Base-by-base conservation (phyloP, 2,329 filamentous ascomycete species). In the Exophiala oligosperma region DNA sequence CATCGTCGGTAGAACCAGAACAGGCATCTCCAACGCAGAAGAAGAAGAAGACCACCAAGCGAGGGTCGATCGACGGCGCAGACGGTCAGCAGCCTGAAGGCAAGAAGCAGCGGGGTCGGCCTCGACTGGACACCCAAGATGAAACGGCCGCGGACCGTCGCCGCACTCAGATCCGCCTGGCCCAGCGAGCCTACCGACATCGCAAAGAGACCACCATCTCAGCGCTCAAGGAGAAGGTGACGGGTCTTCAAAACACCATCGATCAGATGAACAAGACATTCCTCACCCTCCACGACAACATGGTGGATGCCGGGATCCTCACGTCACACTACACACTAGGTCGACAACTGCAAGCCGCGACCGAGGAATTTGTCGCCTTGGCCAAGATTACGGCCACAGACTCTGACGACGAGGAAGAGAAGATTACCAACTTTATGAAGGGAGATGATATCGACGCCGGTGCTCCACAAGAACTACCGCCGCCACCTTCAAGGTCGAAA, bases 131-230 rank as follows among this genome's bases (percentile, higher is more conserved):
- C 65, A 84, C 85, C n/a, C 85, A 85, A 60, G 89, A 93, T 73
- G 85, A 91, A 73, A 92, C 87, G 24, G 85, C 89, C 61, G 85
- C 84, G 54, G 90, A 90, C 89, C 87, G 91, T 61, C 88, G 92
- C 52, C 84, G 92, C 54, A 93, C 90, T 4, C 92, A 96, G 71
- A 94, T 96, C 63, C 86, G 92, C 24, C 82, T 93, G 54, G 92
- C 92, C 1, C 92, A 96, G 72, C 51, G 91, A 64, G 91, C 91
- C 0, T 96, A 96, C 69, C 85, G 92, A 14, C 85, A 89, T 68
- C 86, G 92, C 52, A 96, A 96, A 73, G 92, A 96, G 69, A 87
- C 83, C 23, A 89, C 89, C 4, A 93, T 96, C 56, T 82, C 84
- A 28, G 84, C 84, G 1, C 79, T 96, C 9, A 87, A 91, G 69